Conservation (phyloP, 306 rosid species). For the Trifolium subterraneum region DNA sequence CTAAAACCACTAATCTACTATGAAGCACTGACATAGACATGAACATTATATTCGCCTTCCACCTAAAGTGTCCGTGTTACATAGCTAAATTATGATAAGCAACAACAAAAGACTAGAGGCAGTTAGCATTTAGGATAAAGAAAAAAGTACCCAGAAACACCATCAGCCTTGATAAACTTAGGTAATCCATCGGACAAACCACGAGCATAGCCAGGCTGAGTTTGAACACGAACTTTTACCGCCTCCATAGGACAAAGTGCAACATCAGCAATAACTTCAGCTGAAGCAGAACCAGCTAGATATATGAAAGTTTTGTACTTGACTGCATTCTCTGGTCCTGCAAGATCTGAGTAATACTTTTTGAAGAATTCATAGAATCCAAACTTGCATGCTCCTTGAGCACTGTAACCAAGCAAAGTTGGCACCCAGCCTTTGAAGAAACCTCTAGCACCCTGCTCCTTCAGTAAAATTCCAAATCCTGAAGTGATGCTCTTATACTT, state of each 20-base stretch:
- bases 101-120: background rate
- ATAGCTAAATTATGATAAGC: background rate
- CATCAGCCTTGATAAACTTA: constrained; percentile 72
- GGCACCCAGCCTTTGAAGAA: constrained; percentile 87
- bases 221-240: constrained; percentile 87
- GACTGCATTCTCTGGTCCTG: constrained; percentile 71
- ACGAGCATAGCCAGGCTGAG: constrained; percentile 86
- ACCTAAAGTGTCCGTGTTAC: background rate
- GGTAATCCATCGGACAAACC: constrained; percentile 82
- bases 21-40: background rate
- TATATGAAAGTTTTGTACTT: constrained; percentile 83
- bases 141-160: constrained; percentile 58
- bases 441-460: constrained; percentile 76
- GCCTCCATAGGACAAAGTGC: constrained; percentile 94
- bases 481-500: constrained; percentile 73
- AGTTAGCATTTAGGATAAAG: background rate
- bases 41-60: background rate
- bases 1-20: background rate
- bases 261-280: constrained; percentile 78
- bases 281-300: constrained; percentile 85
- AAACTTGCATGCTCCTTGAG: constrained; percentile 83
- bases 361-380: constrained; percentile 88
- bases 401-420: constrained; percentile 80
- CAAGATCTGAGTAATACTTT: constrained; percentile 82
- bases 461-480: constrained; percentile 73